Evolutionary conservation across 345 rosid species (phyloP), one percentile per base, ranked within the genome.

Genomic region (Gossypium arboreum): DNA sequence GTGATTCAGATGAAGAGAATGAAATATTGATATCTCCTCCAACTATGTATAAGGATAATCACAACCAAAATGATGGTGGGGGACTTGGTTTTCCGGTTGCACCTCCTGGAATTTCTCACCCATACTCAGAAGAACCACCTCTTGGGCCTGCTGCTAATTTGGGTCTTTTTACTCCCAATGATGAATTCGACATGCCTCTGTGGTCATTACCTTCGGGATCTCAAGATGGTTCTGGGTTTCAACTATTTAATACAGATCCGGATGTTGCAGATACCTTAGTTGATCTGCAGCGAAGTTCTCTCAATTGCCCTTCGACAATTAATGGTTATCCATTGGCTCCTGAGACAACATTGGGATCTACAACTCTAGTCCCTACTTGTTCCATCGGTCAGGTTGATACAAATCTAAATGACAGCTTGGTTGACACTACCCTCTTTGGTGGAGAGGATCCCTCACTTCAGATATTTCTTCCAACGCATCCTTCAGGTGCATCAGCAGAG

Each of bases 371-470:
- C 66, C 84, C 85, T 29, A 85, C 86, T 82, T 83, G 86, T 81
- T 73, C 90, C 68, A 79, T 80, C 71, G 88, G 81, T 71, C 90
- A 76, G 50, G 78, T 86, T 71, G 90, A 86, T 75, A 48, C 83
- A 52, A 48, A 81, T 58, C 74, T 86, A 34, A 87, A 79, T 73
- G 94, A 85, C 77, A 87, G 92, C 70, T 85, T 93, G 80, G 96
- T 91, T 73, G 94, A 91, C 83, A 90, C 93, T 82, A 90, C 96
- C 27, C 81, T 90, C 67, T 89, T 90, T 79, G 92, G 84, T 77
- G 83, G 85, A 73, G 97, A 88, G 72, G 98, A 94, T 86, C 96
- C 98, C n/a, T 87, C 96, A 54, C 97, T 93, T 71, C 98, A 95
- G 81, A 82, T 93, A 71, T 95, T 95, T 80, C 93, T 94, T 84